Conservation (phyloP, 495 filamentous ascomycete species). For the Podospora sp. region DNA sequence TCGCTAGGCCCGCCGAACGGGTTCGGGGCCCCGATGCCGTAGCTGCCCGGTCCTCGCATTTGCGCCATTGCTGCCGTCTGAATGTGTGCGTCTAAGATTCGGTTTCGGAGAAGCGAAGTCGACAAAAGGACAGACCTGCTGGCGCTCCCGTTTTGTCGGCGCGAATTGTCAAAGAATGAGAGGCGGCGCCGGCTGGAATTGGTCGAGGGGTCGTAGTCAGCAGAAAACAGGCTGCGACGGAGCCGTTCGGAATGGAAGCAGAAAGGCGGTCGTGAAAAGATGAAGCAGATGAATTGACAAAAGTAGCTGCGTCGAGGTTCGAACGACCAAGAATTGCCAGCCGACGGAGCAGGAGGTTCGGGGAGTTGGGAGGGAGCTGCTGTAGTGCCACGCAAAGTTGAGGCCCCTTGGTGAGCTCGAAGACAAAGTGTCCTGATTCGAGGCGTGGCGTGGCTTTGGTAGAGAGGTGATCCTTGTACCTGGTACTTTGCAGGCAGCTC, state of each 20-base stretch:
- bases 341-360: not conserved
- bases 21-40: slow-evolving; percentile 81
- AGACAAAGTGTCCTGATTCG: slow-evolving; percentile 13
- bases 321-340: not conserved
- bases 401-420: slow-evolving; percentile 6
- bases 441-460: slow-evolving; percentile 4
- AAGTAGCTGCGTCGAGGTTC: not conserved
- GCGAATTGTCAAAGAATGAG: not conserved
- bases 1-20: slow-evolving; percentile 61
- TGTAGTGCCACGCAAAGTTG: slow-evolving; percentile 1
- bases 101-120: not conserved
- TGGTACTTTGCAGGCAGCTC: not conserved
- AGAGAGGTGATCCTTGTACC: slow-evolving; percentile 7
- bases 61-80: slow-evolving; percentile 70
- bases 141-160: slow-evolving; percentile 14
- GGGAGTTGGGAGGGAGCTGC: not conserved
- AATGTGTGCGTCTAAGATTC: slow-evolving; percentile 4
- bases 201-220: not conserved
- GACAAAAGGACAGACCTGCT: slow-evolving; percentile 31
- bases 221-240: not conserved
- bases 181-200: not conserved
- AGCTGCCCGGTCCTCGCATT: slow-evolving; percentile 93
- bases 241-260: not conserved
- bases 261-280: not conserved
- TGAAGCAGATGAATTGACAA: slow-evolving; percentile 4